Base-by-base conservation (phyloP, 345 rosid genomes). In the Isatis tinctoria region DNA sequence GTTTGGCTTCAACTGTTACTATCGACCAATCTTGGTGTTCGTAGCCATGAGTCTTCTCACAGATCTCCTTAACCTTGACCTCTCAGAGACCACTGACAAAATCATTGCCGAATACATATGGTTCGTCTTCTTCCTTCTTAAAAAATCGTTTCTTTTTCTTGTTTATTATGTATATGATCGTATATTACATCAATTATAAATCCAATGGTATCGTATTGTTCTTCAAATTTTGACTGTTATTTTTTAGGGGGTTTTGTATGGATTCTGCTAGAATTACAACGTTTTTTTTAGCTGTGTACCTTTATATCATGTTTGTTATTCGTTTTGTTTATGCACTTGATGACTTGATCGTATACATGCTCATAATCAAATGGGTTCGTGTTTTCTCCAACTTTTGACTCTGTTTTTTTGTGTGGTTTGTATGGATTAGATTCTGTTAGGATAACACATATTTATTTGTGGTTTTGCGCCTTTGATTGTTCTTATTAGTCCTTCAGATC, bases 91-190 rank as follows among this genome's bases (percentile, higher is more conserved):
- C 77, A 79, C 97, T 14, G 86, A 89, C 5, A 86, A 93, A 80
- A 81, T 89, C 86, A 89, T 90, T 69, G 97, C 97, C 0, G 98
- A 93, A 75, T 93, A 91, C 83, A 85, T 91, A 83, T 93, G 97
- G 98, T 93, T 54, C 40, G 72, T 65, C 72, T 26, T 72, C 72
- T 77, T 27, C n/a, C 63, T 73, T 30, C 54, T 4, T 13, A n/a
- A 27, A n/a, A 65, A 4, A 28, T 48, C 60, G 1, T 27, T 40
- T 39, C 41, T 39, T 51, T n/a, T 51, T 51, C 24, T 10, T 20
- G 47, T 14, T 1, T 59, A 22, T 22, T 24, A 27, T 67, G 59
- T 36, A 3, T 12, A 11, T 39, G 14, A 35, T 4, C 45, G 16
- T 40, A 24, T 63, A n/a, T 54, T 35, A 33, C n/a, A 18, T 13